Evolutionary conservation across 1,284 basidiomycete species (phyloP), one percentile per base, ranked within the genome.

Genomic region (Austropuccinia psidii): DNA sequence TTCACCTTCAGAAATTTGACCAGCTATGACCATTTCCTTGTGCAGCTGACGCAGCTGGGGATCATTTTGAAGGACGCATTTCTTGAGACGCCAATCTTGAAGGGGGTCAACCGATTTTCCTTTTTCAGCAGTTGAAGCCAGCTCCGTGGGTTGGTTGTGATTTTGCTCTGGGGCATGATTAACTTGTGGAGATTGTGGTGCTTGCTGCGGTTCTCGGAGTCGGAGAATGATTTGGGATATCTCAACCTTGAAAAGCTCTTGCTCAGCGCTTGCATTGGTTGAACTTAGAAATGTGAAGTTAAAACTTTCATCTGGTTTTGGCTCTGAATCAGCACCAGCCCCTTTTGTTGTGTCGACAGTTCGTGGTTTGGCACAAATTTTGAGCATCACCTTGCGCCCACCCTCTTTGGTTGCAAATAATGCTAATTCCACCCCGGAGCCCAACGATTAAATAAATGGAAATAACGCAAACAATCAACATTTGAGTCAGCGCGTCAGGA

Each of bases 1-100:
- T 78, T 97, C 93, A 0, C 87, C 85, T 81, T 97, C 93, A 1
- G 89, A 89, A 35, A 96, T 90, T 77, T 92, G 89, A 31, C 88
- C 88, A 9, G 84, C 85, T 79, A 92, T 86, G 43, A 96, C 93
- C 74, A 97, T 85, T 73, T 93, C 90, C 43, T 87, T 86, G 80
- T 96, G 92, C 60, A 97, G 83, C 19, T 85, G 81, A 33, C 88
- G 87, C 65, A 96, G 84, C 67, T 90, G 89, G 0, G 89, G 85
- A 76, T 89, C 87, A 78, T 86, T 86, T 76, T 90, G 80, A 43
- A 96, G 84, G 1, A 97, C 89, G 74, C 87, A 86, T 82, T 90
- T 90, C 74, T 91, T 85, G 41, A 92, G 81, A 37, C 77, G 73
- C 75, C 77, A 74, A 57, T 78, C 73, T 43, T 77, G n/a, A 79